phyloP scores from a whole-genome alignment of 73 alveolate genomes.

The Paramecium sexaurelia region DNA sequence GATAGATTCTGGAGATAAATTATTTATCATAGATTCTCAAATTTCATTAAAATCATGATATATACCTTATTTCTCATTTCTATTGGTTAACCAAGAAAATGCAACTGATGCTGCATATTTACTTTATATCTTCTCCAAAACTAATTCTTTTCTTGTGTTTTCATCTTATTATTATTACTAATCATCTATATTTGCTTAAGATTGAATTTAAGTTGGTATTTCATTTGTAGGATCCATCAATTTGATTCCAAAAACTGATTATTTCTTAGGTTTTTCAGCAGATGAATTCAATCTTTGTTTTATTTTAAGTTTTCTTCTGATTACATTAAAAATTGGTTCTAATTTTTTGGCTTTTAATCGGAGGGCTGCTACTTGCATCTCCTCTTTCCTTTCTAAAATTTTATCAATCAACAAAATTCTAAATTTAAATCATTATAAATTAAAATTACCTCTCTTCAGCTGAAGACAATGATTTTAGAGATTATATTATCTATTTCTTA shows the following conservation, averaged over 20 bases:
- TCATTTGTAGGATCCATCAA: background rate
- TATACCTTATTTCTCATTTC: constrained; percentile 40
- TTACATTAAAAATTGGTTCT: constrained; percentile 54
- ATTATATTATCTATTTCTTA: background rate
- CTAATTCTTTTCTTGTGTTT: background rate
- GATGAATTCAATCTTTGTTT: constrained; percentile 5
- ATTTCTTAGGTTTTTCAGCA: background rate
- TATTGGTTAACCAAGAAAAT: constrained; percentile 29
- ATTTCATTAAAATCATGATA: background rate
- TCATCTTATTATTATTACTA: background rate
- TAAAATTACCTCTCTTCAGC: constrained; percentile 33
- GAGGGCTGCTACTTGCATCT: constrained; percentile 19
- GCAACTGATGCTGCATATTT: constrained; percentile 42
- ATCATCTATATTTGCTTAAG: background rate
- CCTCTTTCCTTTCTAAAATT: constrained; percentile 54
- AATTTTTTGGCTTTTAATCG: constrained; percentile 37
- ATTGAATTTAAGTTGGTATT: background rate
- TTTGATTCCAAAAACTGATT: background rate
- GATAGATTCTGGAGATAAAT: constrained; percentile 32
- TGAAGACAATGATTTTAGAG: background rate
- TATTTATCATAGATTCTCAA: background rate
- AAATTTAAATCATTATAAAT: background rate
- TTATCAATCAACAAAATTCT: constrained; percentile 15
- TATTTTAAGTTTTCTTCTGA: constrained; percentile 30
- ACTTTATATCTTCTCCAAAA: constrained; percentile 9